Conservation (phyloP, 1,284 basidiomycete genomes). For the Lentinula novae-zelandiae region DNA sequence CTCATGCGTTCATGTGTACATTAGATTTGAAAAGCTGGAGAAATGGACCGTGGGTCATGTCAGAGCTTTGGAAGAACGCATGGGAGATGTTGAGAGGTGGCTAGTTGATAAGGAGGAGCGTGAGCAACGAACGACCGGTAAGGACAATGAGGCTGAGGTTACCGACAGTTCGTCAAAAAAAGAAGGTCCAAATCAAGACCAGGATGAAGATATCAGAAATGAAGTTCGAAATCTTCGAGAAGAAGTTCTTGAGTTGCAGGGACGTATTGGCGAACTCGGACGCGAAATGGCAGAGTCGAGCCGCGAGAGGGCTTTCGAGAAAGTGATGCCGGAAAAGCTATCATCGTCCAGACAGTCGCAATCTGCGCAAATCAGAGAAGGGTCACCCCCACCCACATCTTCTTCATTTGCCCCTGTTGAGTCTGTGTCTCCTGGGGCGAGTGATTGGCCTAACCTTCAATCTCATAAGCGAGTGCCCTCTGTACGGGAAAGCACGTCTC, state of each 20-base stretch:
- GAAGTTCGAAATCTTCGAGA: constrained; percentile 56
- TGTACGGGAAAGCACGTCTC: constrained; percentile 58
- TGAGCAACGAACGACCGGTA: constrained; percentile 1
- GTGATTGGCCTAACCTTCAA: constrained; percentile 1
- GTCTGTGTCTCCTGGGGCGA: background rate
- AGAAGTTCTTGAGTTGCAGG: constrained; percentile 66
- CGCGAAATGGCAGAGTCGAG: constrained; percentile 73
- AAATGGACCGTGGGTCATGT: constrained; percentile 21
- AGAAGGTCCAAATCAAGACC: background rate
- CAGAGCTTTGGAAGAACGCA: constrained; percentile 15
- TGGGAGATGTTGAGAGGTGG: constrained; percentile 16
- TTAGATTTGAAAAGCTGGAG: constrained; percentile 67
- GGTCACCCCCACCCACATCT: background rate
- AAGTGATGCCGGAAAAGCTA: constrained; percentile 49
- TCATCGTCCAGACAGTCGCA: constrained; percentile 49
- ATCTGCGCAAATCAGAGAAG: constrained; percentile 31
- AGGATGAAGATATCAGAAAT: background rate
- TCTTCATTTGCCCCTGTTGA: constrained; percentile 1
- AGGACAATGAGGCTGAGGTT: background rate
- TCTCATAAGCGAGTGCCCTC: constrained; percentile 34
- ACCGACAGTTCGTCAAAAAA: background rate
- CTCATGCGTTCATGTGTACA: background rate
- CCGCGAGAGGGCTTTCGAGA: background rate
- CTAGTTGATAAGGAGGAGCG: constrained; percentile 16
- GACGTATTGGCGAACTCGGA: constrained; percentile 67